Conservation (phyloP, 345 rosid species). For the sweet orange (Citrus sinensis) region DNA sequence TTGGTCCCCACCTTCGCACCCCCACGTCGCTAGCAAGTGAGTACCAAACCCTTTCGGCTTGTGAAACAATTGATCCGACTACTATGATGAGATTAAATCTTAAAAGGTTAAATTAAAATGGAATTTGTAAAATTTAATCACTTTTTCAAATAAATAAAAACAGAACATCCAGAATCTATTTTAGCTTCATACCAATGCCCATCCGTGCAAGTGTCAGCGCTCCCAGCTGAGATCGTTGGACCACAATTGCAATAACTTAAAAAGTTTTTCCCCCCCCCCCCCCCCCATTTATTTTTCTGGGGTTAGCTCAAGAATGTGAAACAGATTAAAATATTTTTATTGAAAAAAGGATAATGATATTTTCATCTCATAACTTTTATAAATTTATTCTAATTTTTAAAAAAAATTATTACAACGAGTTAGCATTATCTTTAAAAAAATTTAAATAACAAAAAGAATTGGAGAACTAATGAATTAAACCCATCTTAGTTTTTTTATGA, state of each 20-base stretch:
- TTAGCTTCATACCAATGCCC: background rate
- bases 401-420: too few species aligned
- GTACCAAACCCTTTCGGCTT: background rate
- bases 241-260: conserved; percentile 3
- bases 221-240: conserved; percentile 1
- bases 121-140: background rate
- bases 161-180: background rate
- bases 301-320: too few species aligned
- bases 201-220: background rate
- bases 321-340: too few species aligned
- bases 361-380: too few species aligned
- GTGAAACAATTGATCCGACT: background rate
- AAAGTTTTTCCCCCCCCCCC: background rate
- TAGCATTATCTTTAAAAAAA: too few species aligned
- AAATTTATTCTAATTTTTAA: too few species aligned
- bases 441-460: too few species aligned
- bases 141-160: background rate
- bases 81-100: background rate
- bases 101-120: background rate
- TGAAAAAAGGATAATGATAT: too few species aligned
- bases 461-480: too few species aligned
- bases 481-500: too few species aligned
- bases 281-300: too few species aligned
- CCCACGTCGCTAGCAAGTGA: background rate
- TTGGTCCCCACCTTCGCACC: too few species aligned